These are phyloP conservation scores for Xylaria sp. DNA, from an alignment of 2,329 filamentous ascomycete species.

Conservation along the genomic window DNA sequence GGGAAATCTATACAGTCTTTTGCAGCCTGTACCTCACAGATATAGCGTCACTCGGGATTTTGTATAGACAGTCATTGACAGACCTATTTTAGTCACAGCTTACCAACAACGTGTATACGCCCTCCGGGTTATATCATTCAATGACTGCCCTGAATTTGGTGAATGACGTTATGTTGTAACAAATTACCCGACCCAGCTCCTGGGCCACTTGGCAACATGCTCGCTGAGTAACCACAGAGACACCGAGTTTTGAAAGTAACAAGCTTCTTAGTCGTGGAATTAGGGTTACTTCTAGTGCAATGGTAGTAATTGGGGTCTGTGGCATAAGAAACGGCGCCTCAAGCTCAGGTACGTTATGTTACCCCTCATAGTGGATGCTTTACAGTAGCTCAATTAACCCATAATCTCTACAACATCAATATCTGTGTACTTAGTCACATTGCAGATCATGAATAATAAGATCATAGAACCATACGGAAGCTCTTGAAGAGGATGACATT, in stretches of 20 bases:
- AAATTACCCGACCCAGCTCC: not conserved
- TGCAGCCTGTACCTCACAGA: not conserved
- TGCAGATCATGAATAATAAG: not conserved
- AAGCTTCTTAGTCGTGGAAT: not conserved
- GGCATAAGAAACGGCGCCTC: not conserved
- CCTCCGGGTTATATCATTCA: not conserved
- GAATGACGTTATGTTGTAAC: not conserved
- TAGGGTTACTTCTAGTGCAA: conserved; percentile 1
- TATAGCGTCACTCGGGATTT: not conserved
- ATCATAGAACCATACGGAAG: not conserved
- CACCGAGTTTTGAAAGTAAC: not conserved
- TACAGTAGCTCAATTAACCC: not conserved
- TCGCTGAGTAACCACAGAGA: not conserved
- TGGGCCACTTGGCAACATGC: not conserved
- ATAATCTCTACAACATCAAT: not conserved
- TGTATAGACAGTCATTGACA: not conserved
- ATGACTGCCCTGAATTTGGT: not conserved
- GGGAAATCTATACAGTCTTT: not conserved
- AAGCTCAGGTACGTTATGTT: not conserved
- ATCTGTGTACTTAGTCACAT: not conserved
- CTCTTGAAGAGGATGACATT: not conserved
- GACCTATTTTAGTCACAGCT: not conserved
- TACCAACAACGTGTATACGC: not conserved
- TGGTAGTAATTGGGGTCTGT: not conserved
- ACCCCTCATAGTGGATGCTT: not conserved